Percentiles rank a stretch among this genome's conserved stretches.
Evolutionary conservation across 495 filamentous ascomycete genomes (phyloP).

Genomic region (Rhypophila decipiens): DNA sequence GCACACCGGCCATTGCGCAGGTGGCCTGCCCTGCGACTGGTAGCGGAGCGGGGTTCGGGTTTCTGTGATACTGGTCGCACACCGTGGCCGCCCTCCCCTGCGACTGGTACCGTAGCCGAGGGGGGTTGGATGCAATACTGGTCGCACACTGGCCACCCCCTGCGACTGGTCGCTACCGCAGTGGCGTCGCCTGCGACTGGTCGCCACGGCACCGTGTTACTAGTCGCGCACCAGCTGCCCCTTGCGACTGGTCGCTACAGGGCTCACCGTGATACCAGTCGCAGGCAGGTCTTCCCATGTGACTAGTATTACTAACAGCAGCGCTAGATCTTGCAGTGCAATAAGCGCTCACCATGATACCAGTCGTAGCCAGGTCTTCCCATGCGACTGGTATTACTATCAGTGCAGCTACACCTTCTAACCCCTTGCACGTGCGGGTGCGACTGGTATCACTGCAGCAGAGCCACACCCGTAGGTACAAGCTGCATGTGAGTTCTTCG

Average conservation of each 20-base stretch:
- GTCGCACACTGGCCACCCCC: neutral
- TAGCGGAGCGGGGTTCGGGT: neutral
- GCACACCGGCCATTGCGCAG: neutral
- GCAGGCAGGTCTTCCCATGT: constrained; percentile 1
- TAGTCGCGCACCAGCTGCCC: neutral
- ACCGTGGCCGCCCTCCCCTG: neutral
- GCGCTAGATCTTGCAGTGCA: neutral
- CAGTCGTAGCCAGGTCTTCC: neutral
- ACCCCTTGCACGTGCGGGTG: neutral
- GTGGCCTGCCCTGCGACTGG: constrained; percentile 1
- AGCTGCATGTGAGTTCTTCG: neutral
- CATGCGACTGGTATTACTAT: neutral
- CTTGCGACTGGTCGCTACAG: neutral
- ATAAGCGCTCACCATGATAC: neutral
- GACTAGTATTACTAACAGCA: constrained; percentile 1
- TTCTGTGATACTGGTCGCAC: neutral
- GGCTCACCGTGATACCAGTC: constrained; percentile 1
- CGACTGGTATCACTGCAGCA: neutral
- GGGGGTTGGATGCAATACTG: neutral
- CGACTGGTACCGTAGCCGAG: neutral
- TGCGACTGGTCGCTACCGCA: neutral
- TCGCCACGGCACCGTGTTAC: constrained; percentile 1
- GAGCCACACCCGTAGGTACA: neutral
- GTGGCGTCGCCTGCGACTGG: neutral
- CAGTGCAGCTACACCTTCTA: neutral